Percentiles rank a stretch among this genome's conserved stretches.
Conservation (phyloP, 2,329 filamentous ascomycete genomes). For the Stromatinia cepivora region DNA sequence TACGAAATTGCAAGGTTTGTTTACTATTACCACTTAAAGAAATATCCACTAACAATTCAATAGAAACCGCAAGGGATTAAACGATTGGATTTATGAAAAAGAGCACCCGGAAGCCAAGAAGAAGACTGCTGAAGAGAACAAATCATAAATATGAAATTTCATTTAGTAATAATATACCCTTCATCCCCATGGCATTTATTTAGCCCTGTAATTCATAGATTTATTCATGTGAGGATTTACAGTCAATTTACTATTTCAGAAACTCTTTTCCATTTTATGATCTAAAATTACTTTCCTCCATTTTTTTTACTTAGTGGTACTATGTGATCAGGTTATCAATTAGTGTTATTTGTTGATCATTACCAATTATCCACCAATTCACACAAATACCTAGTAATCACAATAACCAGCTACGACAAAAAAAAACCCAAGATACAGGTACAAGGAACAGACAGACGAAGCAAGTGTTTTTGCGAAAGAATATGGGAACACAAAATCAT, state of each 20-base stretch:
- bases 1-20: slow-evolving; percentile 61
- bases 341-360: not conserved
- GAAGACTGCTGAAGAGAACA: slow-evolving; percentile 22
- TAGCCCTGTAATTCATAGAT: not conserved
- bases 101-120: slow-evolving; percentile 57
- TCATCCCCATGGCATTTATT: not conserved
- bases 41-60: not conserved
- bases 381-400: not conserved
- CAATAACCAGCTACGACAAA: not conserved
- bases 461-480: not conserved
- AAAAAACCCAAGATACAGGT: not conserved
- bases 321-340: not conserved
- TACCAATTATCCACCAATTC: not conserved
- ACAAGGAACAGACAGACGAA: not conserved
- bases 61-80: slow-evolving; percentile 81
- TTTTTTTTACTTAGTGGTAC: not conserved
- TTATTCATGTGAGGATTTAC: not conserved
- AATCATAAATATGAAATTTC: not conserved
- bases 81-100: slow-evolving; percentile 96
- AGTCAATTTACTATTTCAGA: not conserved
- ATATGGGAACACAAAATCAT: not conserved
- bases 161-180: not conserved
- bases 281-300: not conserved
- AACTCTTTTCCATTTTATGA: not conserved
- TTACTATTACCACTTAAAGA: not conserved